phyloP scores from a whole-genome alignment of 2,329 filamentous ascomycete species.

The Aureobasidium pullulans region DNA sequence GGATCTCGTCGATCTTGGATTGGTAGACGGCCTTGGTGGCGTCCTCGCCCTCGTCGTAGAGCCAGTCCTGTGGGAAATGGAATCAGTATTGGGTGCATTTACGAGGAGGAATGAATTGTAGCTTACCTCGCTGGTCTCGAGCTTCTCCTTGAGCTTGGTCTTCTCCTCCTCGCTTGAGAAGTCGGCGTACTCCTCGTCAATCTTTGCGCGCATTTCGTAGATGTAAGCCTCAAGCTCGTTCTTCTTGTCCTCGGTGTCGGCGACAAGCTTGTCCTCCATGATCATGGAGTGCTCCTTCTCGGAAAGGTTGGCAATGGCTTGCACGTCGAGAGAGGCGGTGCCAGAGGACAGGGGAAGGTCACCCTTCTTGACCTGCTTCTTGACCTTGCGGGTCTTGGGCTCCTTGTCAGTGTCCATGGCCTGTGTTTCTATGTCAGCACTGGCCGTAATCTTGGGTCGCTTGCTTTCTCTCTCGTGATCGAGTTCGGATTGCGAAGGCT shows the following conservation, averaged over 20 bases:
- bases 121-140: constrained; percentile 74
- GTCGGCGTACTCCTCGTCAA: constrained; percentile 83
- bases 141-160: constrained; percentile 72
- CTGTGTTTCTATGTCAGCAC: constrained; percentile 39
- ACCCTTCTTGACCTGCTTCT: constrained; percentile 98
- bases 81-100: constrained; percentile 18
- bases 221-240: constrained; percentile 98
- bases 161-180: constrained; percentile 92
- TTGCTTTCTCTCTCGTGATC: constrained; percentile 13
- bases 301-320: constrained; percentile 56
- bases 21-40: constrained; percentile 88
- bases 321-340: constrained; percentile 69
- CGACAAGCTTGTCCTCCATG: constrained; percentile 97
- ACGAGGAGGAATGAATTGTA: neutral
- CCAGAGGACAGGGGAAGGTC: constrained; percentile 81
- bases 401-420: constrained; percentile 57
- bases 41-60: constrained; percentile 96
- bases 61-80: constrained; percentile 67
- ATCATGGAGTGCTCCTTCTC: constrained; percentile 89
- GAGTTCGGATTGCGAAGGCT: neutral
- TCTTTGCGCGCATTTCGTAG: constrained; percentile 92
- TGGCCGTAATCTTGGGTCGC: constrained; percentile 17
- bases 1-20: constrained; percentile 93
- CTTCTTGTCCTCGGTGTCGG: constrained; percentile 98
- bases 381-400: constrained; percentile 86